Base-by-base conservation (phyloP, 805 yeast species). In the Candida sphagnicola region DNA sequence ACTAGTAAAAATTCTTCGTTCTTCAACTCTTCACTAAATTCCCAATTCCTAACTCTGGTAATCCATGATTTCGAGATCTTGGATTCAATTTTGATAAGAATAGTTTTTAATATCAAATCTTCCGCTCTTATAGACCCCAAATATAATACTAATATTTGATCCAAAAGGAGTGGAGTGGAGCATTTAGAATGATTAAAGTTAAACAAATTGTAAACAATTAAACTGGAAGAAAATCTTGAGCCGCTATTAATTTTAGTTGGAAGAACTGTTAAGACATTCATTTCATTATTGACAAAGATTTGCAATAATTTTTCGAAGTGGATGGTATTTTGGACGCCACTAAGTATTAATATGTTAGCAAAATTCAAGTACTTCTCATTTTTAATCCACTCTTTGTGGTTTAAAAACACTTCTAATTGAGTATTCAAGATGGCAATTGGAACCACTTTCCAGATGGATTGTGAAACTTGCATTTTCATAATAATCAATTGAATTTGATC, bases 11-110 rank as follows among this genome's bases (percentile, higher is more conserved):
- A 46, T 18, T 75, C 80, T 17, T 57, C 60, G 31, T 61, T 67
- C 4, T 54, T 51, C 47, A 61, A 31, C 56, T 75, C 54, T 36
- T 70, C 68, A 31, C 54, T 52, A 36, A 82, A 72, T 37, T 84
- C 89, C 95, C 95, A 85, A 31, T 72, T 65, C 24, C 69, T 61
- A 4, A 85, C 78, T 26, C 67, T 56, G 37, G 69, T 69, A n/a
- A 83, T 67, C 95, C 95, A 88, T 5, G 88, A 77, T 4, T 58
- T 48, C 11, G 72, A 61, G 5, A 70, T 49, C 3, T 61, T 59
- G 0, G 75, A 50, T 57, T 91, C 98, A 25, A 88, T 65, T 10
- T 56, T 54, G 38, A 70, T 66, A 32, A 91, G 53, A 1, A 85
- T 60, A 3, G 62, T 56, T 38, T 84, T 74, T 18, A 91, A 52